phyloP scores from a whole-genome alignment of 2,329 filamentous ascomycete genomes.

The Dactylellina haptotyla region DNA sequence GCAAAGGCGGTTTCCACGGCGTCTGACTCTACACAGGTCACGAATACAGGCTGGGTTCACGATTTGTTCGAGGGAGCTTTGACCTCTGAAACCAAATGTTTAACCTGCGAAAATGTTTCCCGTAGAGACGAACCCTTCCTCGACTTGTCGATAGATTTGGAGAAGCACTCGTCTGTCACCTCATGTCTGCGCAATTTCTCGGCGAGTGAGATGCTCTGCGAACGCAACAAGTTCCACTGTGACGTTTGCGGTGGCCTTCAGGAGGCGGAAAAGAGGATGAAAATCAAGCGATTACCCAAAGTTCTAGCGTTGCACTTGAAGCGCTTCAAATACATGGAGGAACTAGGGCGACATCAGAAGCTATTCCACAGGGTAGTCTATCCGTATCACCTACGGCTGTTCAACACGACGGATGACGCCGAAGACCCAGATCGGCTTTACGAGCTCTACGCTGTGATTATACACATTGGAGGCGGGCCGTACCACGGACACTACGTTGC shows the following conservation, averaged over 20 bases:
- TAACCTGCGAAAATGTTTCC: slow-evolving; percentile 95
- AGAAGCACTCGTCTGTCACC: slow-evolving; percentile 94
- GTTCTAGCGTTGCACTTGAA: slow-evolving; percentile 93
- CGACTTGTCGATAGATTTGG: slow-evolving; percentile 93
- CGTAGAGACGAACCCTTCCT: slow-evolving; percentile 95
- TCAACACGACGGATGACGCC: slow-evolving; percentile 96
- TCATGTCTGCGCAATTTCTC: slow-evolving; percentile 96
- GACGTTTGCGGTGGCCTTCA: slow-evolving; percentile 96
- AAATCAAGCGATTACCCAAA: slow-evolving; percentile 92
- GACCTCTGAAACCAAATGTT: slow-evolving; percentile 93
- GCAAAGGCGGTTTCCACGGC: slow-evolving; percentile 58
- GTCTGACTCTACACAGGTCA: slow-evolving; percentile 66
- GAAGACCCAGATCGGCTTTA: slow-evolving; percentile 93
- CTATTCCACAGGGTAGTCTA: slow-evolving; percentile 97
- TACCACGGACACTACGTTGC: slow-evolving; percentile 98
- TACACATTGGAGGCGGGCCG: slow-evolving; percentile 95
- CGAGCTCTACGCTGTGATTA: slow-evolving; percentile 94
- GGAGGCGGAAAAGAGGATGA: slow-evolving; percentile 99
- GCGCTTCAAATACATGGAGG: slow-evolving; percentile 97
- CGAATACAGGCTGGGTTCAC: slow-evolving; percentile 85
- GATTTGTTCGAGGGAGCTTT: slow-evolving; percentile 94
- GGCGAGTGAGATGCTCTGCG: slow-evolving; percentile 97
- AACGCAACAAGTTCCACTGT: slow-evolving; percentile 98
- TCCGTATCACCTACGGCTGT: slow-evolving; percentile 93
- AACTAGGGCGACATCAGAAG: slow-evolving; percentile 91